These are phyloP conservation scores for Aspergillus avenaceus DNA, from an alignment of 495 filamentous ascomycete genomes.

Conservation along the genomic window DNA sequence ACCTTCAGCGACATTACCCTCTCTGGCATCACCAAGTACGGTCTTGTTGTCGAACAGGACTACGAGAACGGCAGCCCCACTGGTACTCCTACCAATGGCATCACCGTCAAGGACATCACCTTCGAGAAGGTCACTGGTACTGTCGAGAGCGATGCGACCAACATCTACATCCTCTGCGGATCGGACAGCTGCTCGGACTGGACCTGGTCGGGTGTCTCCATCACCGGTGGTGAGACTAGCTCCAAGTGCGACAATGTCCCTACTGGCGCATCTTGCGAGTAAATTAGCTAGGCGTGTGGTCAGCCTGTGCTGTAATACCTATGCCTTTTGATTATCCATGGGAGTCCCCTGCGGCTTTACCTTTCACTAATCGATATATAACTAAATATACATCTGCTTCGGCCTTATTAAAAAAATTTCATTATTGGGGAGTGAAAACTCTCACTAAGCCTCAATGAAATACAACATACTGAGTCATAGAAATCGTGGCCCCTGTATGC, in stretches of 20 bases:
- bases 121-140: conserved; percentile 47
- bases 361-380: too few species aligned
- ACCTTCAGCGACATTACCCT: conserved; percentile 61
- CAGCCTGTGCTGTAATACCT: too few species aligned
- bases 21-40: conserved; percentile 54
- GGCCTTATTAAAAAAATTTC: too few species aligned
- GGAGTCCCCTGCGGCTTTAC: too few species aligned
- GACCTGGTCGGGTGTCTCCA: conserved; percentile 39
- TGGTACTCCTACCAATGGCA: conserved; percentile 55
- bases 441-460: too few species aligned
- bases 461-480: too few species aligned
- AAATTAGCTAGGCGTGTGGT: too few species aligned
- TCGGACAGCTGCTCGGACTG: conserved; percentile 33
- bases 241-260: conserved; percentile 39
- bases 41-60: conserved; percentile 66
- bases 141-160: conserved; percentile 31
- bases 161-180: conserved; percentile 55
- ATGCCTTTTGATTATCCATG: too few species aligned
- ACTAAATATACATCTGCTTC: too few species aligned
- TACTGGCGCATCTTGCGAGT: conserved; percentile 30
- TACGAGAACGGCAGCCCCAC: conserved; percentile 60
- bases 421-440: too few species aligned
- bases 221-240: conserved; percentile 48
- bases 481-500: too few species aligned
- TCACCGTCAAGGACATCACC: conserved; percentile 55